These are phyloP conservation scores for Kodamaea alishanica DNA, from an alignment of 1,139 yeast species.

Conservation along the genomic window DNA sequence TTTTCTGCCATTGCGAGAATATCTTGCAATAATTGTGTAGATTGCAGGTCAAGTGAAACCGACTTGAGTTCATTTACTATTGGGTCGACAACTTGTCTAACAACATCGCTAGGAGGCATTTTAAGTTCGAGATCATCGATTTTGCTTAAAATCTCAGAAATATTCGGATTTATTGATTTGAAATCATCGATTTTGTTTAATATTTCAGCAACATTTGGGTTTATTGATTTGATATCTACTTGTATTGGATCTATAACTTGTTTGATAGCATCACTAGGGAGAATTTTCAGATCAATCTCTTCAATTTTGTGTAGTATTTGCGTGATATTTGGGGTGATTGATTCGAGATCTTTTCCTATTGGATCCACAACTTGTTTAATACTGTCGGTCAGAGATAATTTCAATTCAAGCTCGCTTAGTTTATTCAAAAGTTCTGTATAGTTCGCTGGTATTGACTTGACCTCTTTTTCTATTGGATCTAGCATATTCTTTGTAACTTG, in stretches of 20 bases:
- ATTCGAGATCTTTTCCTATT: slow-evolving; percentile 23
- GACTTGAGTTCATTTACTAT: slow-evolving; percentile 25
- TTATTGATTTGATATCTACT: neutral
- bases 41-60: slow-evolving; percentile 21
- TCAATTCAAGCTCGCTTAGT: slow-evolving; percentile 1
- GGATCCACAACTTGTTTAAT: slow-evolving; percentile 23
- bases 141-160: neutral
- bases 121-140: slow-evolving; percentile 5
- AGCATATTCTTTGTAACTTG: neutral
- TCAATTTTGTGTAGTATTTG: no score
- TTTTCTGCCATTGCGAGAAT: slow-evolving; percentile 12
- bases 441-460: no score
- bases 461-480: neutral
- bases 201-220: neutral
- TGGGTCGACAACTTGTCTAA: slow-evolving; percentile 23
- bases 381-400: slow-evolving; percentile 16
- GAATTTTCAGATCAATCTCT: no score
- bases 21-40: slow-evolving; percentile 18
- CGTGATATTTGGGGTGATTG: slow-evolving; percentile 12
- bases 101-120: slow-evolving; percentile 17
- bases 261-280: no score
- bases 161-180: neutral
- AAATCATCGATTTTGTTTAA: slow-evolving; percentile 1
- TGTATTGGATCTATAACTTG: neutral
- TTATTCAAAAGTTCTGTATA: neutral